phyloP scores from a whole-genome alignment of 179 eudicot species.

The Spinacia oleracea region DNA sequence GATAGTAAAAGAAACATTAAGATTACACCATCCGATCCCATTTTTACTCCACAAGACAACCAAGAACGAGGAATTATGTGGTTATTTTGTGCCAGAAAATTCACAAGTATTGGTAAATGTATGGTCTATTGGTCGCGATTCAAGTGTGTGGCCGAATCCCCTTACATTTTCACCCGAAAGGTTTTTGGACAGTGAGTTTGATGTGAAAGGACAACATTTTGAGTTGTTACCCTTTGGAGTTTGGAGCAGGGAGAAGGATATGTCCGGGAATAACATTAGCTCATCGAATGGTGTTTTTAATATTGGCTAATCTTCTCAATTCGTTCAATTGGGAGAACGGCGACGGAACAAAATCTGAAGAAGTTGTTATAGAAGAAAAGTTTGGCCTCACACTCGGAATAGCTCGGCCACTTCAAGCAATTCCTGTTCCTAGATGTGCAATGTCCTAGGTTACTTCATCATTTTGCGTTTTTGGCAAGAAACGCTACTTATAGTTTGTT shows the following conservation, averaged over 20 bases:
- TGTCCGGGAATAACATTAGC: constrained; percentile 19
- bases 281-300: constrained; percentile 28
- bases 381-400: constrained; percentile 22
- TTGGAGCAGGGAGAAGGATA: constrained; percentile 6
- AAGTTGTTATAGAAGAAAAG: constrained; percentile 23
- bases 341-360: not conserved
- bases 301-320: constrained; percentile 20
- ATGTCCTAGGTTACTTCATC: no score
- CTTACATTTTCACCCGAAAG: not conserved
- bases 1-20: constrained; percentile 25
- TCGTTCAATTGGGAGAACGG: constrained; percentile 26
- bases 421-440: constrained; percentile 13
- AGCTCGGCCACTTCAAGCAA: constrained; percentile 22
- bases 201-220: not conserved
- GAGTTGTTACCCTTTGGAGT: constrained; percentile 8
- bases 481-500: no score
- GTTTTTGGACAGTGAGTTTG: not conserved
- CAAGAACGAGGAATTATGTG: no score
- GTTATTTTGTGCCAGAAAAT: constrained; percentile 3
- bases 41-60: constrained; percentile 27
- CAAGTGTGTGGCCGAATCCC: not conserved
- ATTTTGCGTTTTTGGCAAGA: no score
- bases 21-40: constrained; percentile 32
- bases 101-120: not conserved
- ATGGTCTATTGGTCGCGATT: constrained; percentile 1